Base-by-base conservation (phyloP, 164 flowering plant species). In the Aristolochia californica region DNA sequence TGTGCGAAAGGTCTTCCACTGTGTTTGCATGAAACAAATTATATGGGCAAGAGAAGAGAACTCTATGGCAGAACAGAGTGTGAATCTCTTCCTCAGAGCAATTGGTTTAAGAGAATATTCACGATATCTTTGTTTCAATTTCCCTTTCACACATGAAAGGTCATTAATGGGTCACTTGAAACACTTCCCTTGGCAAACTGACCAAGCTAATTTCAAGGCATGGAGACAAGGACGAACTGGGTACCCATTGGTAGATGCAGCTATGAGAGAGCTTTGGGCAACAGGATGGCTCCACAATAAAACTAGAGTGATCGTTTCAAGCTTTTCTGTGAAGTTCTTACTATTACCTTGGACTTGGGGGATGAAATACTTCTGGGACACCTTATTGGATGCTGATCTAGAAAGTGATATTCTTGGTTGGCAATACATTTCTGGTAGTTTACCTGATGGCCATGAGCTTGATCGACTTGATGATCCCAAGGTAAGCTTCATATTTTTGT, bases 281-380 rank as follows among this genome's bases (percentile, higher is more conserved):
- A 91, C 94, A 14, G 97, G 95, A 34, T 91, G 97, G 97, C 75
- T 83, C 38, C 96, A 91, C 66, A 88, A 91, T 63, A 71, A 78
- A 60, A 73, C 84, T 55, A 75, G 98, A 74, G 91, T 91, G 24
- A 84, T 84, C 58, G 91, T 82, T 59, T 77, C 96, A 16, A 78
- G 96, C 55, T 91, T 91, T 66, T 83, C 67, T 61, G 93, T 91
- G 27, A 91, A 91, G 70, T 65, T 84, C 60, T 69, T 91, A 61
- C 81, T 83, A 57, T 84, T 88, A 55, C 98, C 98, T 11, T 91
- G 98, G 98, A 80, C 72, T 58, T 88, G 98, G 98, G 98, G 98
- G 17, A 84, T 91, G 98, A 91, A 86, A 69, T 91, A 91, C 62
- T 91, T 91, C 60, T 91, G 98, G 98, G 98, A 91, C 72, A 91